Base-by-base conservation (phyloP, 306 rosid genomes). In the Carpinus fangiana region DNA sequence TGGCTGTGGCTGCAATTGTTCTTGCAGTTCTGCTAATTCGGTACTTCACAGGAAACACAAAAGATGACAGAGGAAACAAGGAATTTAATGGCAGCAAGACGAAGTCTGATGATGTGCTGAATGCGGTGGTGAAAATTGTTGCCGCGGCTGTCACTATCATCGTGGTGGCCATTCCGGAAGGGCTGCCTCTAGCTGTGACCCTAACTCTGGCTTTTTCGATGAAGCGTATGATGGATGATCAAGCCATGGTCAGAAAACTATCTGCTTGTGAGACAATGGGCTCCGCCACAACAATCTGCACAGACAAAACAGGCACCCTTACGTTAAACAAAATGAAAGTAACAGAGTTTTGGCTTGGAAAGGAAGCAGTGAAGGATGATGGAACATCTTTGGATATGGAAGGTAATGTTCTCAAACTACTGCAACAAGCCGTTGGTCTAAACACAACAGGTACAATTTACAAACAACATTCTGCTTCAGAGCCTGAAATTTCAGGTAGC, bases 261-360 rank as follows among this genome's bases (percentile, higher is more conserved):
- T 79, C 82, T 3, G 77, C 82, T 57, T 79, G 82, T 21, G 82
- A 79, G 41, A 79, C 82, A 2, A 73, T 79, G 82, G 82, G 82
- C 31, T 73, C 78, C 0, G 75, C 79, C 23, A 80, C 83, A 5
- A 73, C 73, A 43, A 80, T 80, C 8, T 80, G 79, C 73, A 80
- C 79, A 10, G 79, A 80, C n/a, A 80, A 80, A 80, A 80, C 79
- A 36, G 75, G 79, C 17, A 80, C 83, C 10, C 83, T 80, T 12
- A 80, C 79, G 6, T 12, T 80, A 21, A 80, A 80, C 48, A 74
- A 80, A 68, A 80, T 80, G 83, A 73, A 73, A 73, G 83, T 80
- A n/a, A 66, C 61, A 0, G 50, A 80, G 41, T 80, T 80, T 31
- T 80, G 83, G 83, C 76, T 80, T 28, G 78, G 83, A 47, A 75